Base-by-base conservation (phyloP, 768 basidiomycete genomes). In the Suillus discolor region DNA sequence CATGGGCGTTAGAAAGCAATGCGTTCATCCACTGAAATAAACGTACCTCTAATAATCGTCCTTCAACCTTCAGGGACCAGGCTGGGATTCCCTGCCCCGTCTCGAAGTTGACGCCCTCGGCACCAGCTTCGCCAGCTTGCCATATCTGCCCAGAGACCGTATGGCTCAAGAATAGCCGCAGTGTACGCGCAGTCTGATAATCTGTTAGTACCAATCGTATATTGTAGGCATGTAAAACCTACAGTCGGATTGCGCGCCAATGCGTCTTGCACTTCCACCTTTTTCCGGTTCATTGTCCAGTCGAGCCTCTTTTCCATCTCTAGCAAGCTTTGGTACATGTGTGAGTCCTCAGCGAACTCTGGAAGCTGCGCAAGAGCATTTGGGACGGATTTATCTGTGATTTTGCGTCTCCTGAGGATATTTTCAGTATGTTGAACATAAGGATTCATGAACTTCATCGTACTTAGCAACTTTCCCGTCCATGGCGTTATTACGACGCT, bases 241-340 rank as follows among this genome's bases (percentile, higher is more conserved):
- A 72, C 95, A 6, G 88, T 86, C 23, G 91, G 87, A 41, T 85
- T 88, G 65, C 90, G 84, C 25, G 85, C 85, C 55, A 96, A 74
- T n/a, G 94, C 88, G 73, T 98, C 96, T 73, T 95, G 92, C 39
- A 98, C 89, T 74, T 98, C 96, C 12, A 90, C 90, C 70, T 85
- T 88, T 78, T 97, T 97, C 74, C 96, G 83, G 74, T 88, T 89
- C 83, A 96, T 91, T 4, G 94, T 96, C 96, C 96, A 97, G 77
- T 98, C 96, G 18, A 98, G 80, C 74, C 91, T 93, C 65, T 92
- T 85, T 75, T 97, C 96, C 88, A 93, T 93, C 69, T 92, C 90
- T 34, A 96, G 77, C 47, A 97, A 80, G 71, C 93, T 89, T 66
- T 89, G 87, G 77, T 97, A 97, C 86, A 96, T 93, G 65, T 81